phyloP scores from a whole-genome alignment of 805 yeast species.

The Barnettozyma siamensis region DNA sequence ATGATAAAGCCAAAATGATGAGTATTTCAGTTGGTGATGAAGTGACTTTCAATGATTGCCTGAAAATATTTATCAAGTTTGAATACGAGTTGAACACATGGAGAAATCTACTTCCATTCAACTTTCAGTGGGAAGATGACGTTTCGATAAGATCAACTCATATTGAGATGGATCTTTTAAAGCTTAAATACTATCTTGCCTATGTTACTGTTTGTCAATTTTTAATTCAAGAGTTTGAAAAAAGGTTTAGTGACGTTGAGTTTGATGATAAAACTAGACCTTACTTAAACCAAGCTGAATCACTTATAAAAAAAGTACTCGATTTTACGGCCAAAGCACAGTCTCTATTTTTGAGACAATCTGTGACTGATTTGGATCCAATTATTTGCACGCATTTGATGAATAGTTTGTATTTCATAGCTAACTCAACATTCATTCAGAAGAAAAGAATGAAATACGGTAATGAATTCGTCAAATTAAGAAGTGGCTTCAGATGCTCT shows the following conservation, averaged over 20 bases:
- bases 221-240: slow-evolving; percentile 1
- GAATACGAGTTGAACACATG: slow-evolving; percentile 5
- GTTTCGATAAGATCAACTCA: slow-evolving; percentile 4
- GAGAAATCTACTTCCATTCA: slow-evolving; percentile 4
- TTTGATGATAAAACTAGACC: not conserved
- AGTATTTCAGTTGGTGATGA: not conserved
- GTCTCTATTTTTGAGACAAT: not conserved
- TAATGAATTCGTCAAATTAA: not conserved
- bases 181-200: slow-evolving; percentile 1
- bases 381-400: slow-evolving; percentile 1
- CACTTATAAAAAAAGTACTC: not conserved
- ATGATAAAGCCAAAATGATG: slow-evolving; percentile 4
- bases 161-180: slow-evolving; percentile 5
- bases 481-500: not conserved
- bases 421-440: not conserved
- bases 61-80: slow-evolving; percentile 3
- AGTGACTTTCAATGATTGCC: slow-evolving; percentile 1
- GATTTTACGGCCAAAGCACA: slow-evolving; percentile 1
- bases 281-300: slow-evolving; percentile 1
- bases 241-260: not conserved
- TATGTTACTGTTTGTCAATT: slow-evolving; percentile 6
- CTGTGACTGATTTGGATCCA: slow-evolving; percentile 3
- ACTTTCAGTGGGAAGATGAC: slow-evolving; percentile 8
- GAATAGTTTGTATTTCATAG: not conserved
- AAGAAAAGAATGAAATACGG: not conserved